Evolutionary conservation across 2,329 filamentous ascomycete genomes (phyloP).

Genomic region (Apiospora hydei): DNA sequence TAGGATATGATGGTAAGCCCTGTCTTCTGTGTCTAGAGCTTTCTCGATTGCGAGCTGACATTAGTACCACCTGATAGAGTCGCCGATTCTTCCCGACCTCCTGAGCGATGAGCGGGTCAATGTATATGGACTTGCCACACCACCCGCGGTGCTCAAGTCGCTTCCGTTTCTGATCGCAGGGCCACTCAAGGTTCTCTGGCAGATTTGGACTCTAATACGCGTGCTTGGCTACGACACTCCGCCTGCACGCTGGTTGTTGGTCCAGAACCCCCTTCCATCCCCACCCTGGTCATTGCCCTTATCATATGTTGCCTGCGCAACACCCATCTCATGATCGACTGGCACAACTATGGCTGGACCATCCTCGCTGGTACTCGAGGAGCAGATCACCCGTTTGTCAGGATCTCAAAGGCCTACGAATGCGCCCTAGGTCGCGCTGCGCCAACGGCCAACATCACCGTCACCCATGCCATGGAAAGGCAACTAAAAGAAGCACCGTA

Average conservation of each 20-base stretch:
- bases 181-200: slow-evolving; percentile 86
- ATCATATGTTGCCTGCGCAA: slow-evolving; percentile 78
- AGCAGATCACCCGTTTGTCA: slow-evolving; percentile 75
- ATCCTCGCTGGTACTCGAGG: slow-evolving; percentile 75
- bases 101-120: slow-evolving; percentile 71
- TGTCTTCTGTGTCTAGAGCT: neutral
- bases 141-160: slow-evolving; percentile 72
- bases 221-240: slow-evolving; percentile 77
- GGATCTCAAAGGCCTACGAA: slow-evolving; percentile 80
- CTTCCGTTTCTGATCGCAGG: slow-evolving; percentile 80
- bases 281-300: slow-evolving; percentile 80
- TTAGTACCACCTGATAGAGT: slow-evolving; percentile 60
- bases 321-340: slow-evolving; percentile 88
- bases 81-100: slow-evolving; percentile 81
- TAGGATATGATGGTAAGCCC: slow-evolving; percentile 81
- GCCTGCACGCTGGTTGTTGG: slow-evolving; percentile 84
- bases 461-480: slow-evolving; percentile 86
- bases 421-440: slow-evolving; percentile 72
- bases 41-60: neutral
- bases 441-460: slow-evolving; percentile 78
- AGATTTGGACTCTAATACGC: slow-evolving; percentile 74
- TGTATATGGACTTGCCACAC: slow-evolving; percentile 72
- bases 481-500: slow-evolving; percentile 72
- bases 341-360: slow-evolving; percentile 98
- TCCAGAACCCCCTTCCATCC: slow-evolving; percentile 98